A percentile compares a stretch with the other conserved stretches of the same genome.
These are phyloP conservation scores for Fusarium graminum DNA, from an alignment of 2,329 filamentous ascomycete genomes.

Conservation along the genomic window DNA sequence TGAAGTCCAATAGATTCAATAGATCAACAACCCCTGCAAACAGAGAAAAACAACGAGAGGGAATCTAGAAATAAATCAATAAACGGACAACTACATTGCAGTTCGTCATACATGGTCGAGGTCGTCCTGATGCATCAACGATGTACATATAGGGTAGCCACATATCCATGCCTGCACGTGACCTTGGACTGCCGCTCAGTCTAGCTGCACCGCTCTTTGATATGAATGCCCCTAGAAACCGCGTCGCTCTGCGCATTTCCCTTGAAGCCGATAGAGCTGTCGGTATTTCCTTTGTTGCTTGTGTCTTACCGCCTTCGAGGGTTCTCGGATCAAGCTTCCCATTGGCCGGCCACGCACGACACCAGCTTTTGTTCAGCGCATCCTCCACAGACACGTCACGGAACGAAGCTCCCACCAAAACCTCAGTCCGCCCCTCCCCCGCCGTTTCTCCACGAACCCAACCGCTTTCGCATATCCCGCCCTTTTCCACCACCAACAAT, in stretches of 20 bases:
- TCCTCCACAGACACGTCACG: slow-evolving; percentile 44
- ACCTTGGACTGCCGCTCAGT: slow-evolving; percentile 17
- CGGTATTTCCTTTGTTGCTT: slow-evolving; percentile 34
- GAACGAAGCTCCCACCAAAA: slow-evolving; percentile 43
- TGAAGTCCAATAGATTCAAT: neutral
- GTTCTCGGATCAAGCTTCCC: neutral
- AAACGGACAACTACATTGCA: neutral
- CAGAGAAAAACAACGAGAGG: no score
- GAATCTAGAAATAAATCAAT: no score
- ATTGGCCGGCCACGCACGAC: slow-evolving; percentile 21
- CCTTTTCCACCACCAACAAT: slow-evolving; percentile 7
- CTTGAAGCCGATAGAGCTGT: slow-evolving; percentile 20
- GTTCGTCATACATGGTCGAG: neutral
- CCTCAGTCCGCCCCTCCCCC: slow-evolving; percentile 41
- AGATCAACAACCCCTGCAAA: no score
- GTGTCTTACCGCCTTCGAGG: slow-evolving; percentile 22
- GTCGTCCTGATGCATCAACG: neutral
- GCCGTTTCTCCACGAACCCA: slow-evolving; percentile 39
- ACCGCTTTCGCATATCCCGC: slow-evolving; percentile 25
- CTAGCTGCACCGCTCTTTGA: slow-evolving; percentile 42
- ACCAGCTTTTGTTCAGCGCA: slow-evolving; percentile 27
- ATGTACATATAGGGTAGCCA: slow-evolving; percentile 9
- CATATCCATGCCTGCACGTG: slow-evolving; percentile 13
- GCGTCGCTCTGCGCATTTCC: slow-evolving; percentile 38
- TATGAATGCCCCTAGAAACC: slow-evolving; percentile 37